Conservation (phyloP, 176 grass and related monocot species). For the Hordeum marinum region DNA sequence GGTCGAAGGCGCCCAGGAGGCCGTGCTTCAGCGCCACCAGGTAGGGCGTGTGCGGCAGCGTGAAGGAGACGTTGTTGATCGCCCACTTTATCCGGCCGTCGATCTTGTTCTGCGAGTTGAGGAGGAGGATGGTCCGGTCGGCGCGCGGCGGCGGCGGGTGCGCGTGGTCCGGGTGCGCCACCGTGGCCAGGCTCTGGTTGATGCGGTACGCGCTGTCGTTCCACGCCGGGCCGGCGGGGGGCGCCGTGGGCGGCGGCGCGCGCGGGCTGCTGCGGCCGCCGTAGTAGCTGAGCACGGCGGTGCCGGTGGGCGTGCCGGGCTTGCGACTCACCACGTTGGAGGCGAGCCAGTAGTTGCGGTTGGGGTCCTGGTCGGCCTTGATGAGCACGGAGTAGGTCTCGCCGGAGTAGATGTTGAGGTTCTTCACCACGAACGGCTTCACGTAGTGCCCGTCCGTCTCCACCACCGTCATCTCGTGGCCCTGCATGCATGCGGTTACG, state of each 20-base stretch:
- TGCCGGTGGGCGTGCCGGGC: slow-evolving; percentile 46
- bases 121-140: slow-evolving; percentile 53
- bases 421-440: slow-evolving; percentile 73
- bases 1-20: slow-evolving; percentile 35
- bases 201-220: slow-evolving; percentile 52
- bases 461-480: slow-evolving; percentile 61
- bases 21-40: slow-evolving; percentile 48
- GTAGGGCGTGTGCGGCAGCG: slow-evolving; percentile 63
- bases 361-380: slow-evolving; percentile 63
- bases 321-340: slow-evolving; percentile 63
- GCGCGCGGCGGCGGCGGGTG: slow-evolving; percentile 28
- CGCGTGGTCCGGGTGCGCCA: slow-evolving; percentile 49
- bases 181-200: slow-evolving; percentile 40
- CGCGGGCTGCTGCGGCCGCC: slow-evolving; percentile 27
- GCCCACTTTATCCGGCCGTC: slow-evolving; percentile 46
- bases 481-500: slow-evolving; percentile 21
- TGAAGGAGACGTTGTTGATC: slow-evolving; percentile 74
- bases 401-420: slow-evolving; percentile 86
- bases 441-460: slow-evolving; percentile 94
- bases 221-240: slow-evolving; percentile 47
- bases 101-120: slow-evolving; percentile 83
- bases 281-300: slow-evolving; percentile 68
- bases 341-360: slow-evolving; percentile 82
- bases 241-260: background rate
- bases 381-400: slow-evolving; percentile 84